Base-by-base conservation (phyloP, 139 green algal genomes). In the Micractinium sp. region DNA sequence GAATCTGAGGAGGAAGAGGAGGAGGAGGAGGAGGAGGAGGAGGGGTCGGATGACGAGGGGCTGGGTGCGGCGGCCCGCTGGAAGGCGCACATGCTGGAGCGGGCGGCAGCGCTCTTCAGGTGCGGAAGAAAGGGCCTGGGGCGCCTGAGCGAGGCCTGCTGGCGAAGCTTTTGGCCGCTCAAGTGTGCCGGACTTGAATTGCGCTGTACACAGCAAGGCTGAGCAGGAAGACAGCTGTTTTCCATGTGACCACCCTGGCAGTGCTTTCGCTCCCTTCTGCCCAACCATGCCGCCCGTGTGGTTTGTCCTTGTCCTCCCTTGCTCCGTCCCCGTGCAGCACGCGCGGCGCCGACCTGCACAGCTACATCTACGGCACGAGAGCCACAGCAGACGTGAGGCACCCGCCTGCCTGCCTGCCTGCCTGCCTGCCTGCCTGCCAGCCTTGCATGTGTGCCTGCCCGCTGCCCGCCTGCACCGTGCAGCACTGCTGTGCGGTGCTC, bases 71-170 rank as follows among this genome's bases (percentile, higher is more conserved):
- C 92, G 67, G 92, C 88, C 0, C 73, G 12, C 56, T 97, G 95
- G 95, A 97, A 97, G 92, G 81, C 78, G 0, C 75, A 80, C 38
- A 92, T 97, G 87, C 82, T 89, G 39, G 31, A 91, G 39, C 89
- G 90, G 20, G 90, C 91, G 13, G 53, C 86, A 12, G 89, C 89
- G 38, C 81, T 94, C 36, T 96, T 97, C 86, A 87, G 78, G 78
- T 84, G 78, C 3, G 74, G n/a, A 41, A 56, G 47, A 56, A 56
- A 56, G 47, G 47, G 47, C 47, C 47, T 16, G 47, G 47, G 47
- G 47, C 47, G 47, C 9, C 9, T 56, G 47, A 56, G 5, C 9
- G 47, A 9, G 47, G 47, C 47, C 47, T 16, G 47, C 47, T 56
- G 47, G 47, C 47, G 47, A 9, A 9, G 47, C 47, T 16, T 56